A percentile compares a stretch with the other conserved stretches of the same genome.
Evolutionary conservation across 192 early-diverging fungal species (phyloP).

Genomic region (Coemansia sp.): DNA sequence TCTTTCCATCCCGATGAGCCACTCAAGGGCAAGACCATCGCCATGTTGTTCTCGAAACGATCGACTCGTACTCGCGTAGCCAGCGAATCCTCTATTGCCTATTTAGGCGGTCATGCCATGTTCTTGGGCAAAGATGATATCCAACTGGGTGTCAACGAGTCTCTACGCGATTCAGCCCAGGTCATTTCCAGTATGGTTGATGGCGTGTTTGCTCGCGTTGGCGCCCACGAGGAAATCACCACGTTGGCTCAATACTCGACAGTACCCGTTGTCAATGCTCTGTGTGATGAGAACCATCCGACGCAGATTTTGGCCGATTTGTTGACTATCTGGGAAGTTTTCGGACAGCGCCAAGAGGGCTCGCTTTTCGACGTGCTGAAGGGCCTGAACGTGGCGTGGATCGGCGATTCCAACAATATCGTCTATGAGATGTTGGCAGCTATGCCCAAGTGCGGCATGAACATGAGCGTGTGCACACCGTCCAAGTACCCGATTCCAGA

Average conservation of each 20-base stretch:
- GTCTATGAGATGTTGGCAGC: slow-evolving; percentile 87
- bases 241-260: slow-evolving; percentile 82
- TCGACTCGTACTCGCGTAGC: slow-evolving; percentile 96
- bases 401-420: slow-evolving; percentile 99
- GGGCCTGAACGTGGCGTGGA: slow-evolving; percentile 90
- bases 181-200: slow-evolving; percentile 97
- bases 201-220: slow-evolving; percentile 92
- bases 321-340: slow-evolving; percentile 89
- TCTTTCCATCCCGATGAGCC: slow-evolving; percentile 58
- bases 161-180: slow-evolving; percentile 82
- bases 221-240: slow-evolving; percentile 86
- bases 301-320: slow-evolving; percentile 97
- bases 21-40: slow-evolving; percentile 83
- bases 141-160: slow-evolving; percentile 95
- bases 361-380: slow-evolving; percentile 56
- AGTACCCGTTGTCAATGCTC: slow-evolving; percentile 95
- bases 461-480: slow-evolving; percentile 84
- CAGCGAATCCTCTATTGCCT: slow-evolving; percentile 87
- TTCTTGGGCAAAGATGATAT: slow-evolving; percentile 95
- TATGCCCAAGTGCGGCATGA: slow-evolving; percentile 85
- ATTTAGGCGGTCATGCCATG: slow-evolving; percentile 93
- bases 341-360: slow-evolving; percentile 21
- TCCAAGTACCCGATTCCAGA: slow-evolving; percentile 74
- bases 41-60: slow-evolving; percentile 92
- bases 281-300: slow-evolving; percentile 94